Percentiles rank a stretch among this genome's conserved stretches.
Evolutionary conservation across 768 basidiomycete species (phyloP).

Genomic region (Royoungia palumana): DNA sequence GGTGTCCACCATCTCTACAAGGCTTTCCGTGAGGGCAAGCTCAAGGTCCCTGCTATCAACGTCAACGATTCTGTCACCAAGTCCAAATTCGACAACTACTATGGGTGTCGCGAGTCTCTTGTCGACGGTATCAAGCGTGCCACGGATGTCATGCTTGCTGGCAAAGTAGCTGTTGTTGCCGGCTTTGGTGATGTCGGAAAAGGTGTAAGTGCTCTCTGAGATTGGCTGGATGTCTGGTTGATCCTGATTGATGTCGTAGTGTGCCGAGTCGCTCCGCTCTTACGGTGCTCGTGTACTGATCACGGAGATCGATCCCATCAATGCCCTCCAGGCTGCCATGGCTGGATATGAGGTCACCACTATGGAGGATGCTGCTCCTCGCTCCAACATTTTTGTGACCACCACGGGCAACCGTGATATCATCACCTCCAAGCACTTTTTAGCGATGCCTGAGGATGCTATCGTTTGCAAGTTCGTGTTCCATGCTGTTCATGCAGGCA

Average conservation of each 20-base stretch:
- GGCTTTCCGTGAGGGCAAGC: constrained; percentile 90
- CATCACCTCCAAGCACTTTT: constrained; percentile 89
- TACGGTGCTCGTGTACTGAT: constrained; percentile 96
- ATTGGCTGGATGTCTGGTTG: not conserved
- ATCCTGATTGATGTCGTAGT: constrained; percentile 46
- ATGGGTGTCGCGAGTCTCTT: constrained; percentile 98
- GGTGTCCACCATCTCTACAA: constrained; percentile 99
- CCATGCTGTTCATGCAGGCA: not conserved
- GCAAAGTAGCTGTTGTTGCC: constrained; percentile 98
- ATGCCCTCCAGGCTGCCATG: constrained; percentile 99
- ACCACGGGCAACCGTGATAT: constrained; percentile 99
- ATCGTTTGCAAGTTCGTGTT: constrained; percentile 92
- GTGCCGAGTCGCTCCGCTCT: constrained; percentile 94
- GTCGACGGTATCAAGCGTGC: constrained; percentile 99
- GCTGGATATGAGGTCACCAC: constrained; percentile 98
- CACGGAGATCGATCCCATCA: constrained; percentile 99
- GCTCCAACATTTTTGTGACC: constrained; percentile 91
- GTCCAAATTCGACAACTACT: constrained; percentile 99
- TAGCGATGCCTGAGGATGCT: constrained; percentile 94
- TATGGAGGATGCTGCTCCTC: constrained; percentile 94
- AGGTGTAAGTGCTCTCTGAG: constrained; percentile 62
- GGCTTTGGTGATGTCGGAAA: constrained; percentile 99
- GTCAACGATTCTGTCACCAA: constrained; percentile 99
- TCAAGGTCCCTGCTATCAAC: constrained; percentile 98
- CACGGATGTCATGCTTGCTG: constrained; percentile 99